Conservation (phyloP, 495 filamentous ascomycete species). For the Hyaloscypha hepaticicola region DNA sequence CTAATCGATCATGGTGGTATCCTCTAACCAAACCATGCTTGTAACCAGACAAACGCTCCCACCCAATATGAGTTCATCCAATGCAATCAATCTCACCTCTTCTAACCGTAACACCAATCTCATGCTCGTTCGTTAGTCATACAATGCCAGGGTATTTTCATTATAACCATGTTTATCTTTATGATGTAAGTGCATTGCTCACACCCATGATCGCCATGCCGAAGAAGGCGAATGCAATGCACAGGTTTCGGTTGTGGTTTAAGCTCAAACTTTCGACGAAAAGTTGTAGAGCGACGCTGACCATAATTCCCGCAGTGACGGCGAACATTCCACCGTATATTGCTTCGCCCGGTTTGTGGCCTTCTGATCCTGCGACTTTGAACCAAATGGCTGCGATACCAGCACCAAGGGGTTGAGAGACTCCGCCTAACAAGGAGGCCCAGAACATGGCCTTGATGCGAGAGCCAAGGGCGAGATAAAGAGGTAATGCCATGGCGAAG, state of each 20-base stretch:
- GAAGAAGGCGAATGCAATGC: slow-evolving; percentile 80
- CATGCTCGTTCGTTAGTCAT: background rate
- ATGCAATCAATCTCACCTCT: background rate
- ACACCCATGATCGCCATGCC: slow-evolving; percentile 89
- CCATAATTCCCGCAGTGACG: slow-evolving; percentile 90
- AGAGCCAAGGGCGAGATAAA: slow-evolving; percentile 82
- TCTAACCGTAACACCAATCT: background rate
- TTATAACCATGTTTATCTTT: background rate
- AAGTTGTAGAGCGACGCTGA: slow-evolving; percentile 82
- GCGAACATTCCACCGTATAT: slow-evolving; percentile 92
- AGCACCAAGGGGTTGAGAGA: slow-evolving; percentile 84
- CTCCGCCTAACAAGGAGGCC: slow-evolving; percentile 78
- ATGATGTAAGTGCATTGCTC: slow-evolving; percentile 76
- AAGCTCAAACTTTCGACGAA: slow-evolving; percentile 82
- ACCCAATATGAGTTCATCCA: background rate
- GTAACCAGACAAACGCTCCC: background rate
- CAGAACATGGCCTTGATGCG: slow-evolving; percentile 79
- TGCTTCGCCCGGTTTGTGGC: slow-evolving; percentile 55
- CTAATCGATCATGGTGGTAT: background rate
- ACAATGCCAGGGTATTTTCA: background rate
- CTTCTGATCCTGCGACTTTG: slow-evolving; percentile 49
- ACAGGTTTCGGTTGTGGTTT: slow-evolving; percentile 75
- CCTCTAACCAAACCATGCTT: background rate
- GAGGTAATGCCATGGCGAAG: slow-evolving; percentile 86
- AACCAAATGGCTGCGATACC: slow-evolving; percentile 84